A percentile compares a stretch with the other conserved stretches of the same genome.
Conservation (phyloP, 148 eudicot species). For the Fagopyrum homotropicum region DNA sequence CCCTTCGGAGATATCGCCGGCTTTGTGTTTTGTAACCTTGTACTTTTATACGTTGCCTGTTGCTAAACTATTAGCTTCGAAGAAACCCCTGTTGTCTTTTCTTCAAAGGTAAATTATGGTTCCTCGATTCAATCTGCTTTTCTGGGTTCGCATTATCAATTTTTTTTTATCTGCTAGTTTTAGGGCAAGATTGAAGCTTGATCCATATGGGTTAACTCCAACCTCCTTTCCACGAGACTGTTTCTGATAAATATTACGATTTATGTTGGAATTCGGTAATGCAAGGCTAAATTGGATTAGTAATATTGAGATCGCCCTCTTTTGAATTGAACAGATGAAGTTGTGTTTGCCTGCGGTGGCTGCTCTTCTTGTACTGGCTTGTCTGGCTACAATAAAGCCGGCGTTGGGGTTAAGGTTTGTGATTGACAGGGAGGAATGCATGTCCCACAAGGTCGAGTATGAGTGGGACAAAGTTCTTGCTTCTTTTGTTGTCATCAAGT, state of each 20-base stretch:
- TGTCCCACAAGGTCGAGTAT: slow-evolving; percentile 72
- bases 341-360: slow-evolving; percentile 9
- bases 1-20: slow-evolving; percentile 1
- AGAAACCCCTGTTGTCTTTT: neutral
- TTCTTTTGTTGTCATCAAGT: slow-evolving; percentile 80
- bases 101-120: neutral
- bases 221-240: slow-evolving; percentile 1
- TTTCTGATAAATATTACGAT: neutral
- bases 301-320: slow-evolving; percentile 9
- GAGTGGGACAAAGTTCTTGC: slow-evolving; percentile 64
- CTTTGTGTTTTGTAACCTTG: neutral
- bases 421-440: slow-evolving; percentile 85
- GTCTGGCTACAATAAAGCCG: slow-evolving; percentile 34
- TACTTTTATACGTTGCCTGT: neutral
- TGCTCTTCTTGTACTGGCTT: slow-evolving; percentile 23
- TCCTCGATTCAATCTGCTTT: neutral
- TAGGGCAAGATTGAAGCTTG: slow-evolving; percentile 1
- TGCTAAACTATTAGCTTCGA: neutral
- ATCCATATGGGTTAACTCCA: neutral
- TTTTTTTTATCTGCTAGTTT: neutral
- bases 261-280: neutral
- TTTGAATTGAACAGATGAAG: slow-evolving; percentile 25
- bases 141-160: neutral
- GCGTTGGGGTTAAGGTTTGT: slow-evolving; percentile 68
- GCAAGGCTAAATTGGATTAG: neutral